Conservation (phyloP, 2,329 filamentous ascomycete genomes). For the Botrytis porri region DNA sequence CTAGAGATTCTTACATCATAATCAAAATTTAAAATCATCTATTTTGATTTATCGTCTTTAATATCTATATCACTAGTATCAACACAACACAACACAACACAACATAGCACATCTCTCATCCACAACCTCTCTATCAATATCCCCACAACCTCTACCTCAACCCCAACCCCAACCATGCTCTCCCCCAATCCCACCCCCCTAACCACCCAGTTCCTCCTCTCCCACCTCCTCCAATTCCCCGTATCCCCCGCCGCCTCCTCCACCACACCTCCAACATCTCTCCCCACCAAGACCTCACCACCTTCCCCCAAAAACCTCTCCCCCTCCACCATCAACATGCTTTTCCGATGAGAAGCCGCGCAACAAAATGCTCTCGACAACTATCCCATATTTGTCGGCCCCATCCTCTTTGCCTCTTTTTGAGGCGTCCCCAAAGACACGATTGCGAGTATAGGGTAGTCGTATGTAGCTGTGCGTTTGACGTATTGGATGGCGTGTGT, state of each 20-base stretch:
- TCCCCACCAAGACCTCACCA: conserved; percentile 21
- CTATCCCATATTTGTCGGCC: conserved; percentile 41
- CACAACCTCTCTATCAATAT: background rate
- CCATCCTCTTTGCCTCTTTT: conserved; percentile 42
- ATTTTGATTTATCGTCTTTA: background rate
- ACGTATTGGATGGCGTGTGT: conserved; percentile 44
- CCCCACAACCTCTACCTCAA: conserved; percentile 60
- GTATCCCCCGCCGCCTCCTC: conserved; percentile 21
- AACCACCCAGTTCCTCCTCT: conserved; percentile 3
- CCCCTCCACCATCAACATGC: conserved; percentile 42
- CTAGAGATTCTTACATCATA: background rate
- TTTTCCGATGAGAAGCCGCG: background rate
- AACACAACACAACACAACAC: too few species aligned
- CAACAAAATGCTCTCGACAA: conserved; percentile 41
- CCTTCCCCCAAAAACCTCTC: conserved; percentile 41
- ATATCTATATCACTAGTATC: background rate
- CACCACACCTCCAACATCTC: conserved; percentile 1
- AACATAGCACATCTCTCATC: too few species aligned
- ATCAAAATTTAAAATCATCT: background rate
- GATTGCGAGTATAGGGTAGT: conserved; percentile 42
- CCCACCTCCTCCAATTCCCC: conserved; percentile 18
- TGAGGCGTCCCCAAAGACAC: conserved; percentile 39
- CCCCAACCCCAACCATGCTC: conserved; percentile 59
- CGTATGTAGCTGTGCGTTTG: conserved; percentile 44
- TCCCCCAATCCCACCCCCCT: conserved; percentile 19